Evolutionary conservation across 2,329 filamentous ascomycete genomes (phyloP).

Genomic region (Karstenula rhodostoma): DNA sequence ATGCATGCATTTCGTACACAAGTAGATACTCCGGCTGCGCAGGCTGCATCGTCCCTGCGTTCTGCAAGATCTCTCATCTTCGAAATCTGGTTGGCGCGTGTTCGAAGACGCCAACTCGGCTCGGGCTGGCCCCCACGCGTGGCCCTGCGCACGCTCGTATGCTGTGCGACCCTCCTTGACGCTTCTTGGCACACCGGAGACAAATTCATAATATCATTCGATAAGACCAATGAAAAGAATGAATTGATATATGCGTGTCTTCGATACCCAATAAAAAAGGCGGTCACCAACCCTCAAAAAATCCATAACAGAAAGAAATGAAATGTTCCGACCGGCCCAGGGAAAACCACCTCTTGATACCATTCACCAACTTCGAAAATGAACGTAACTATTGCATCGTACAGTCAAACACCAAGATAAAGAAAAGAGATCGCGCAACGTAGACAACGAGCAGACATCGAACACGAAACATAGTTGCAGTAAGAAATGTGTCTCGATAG

Average conservation of each 20-base stretch:
- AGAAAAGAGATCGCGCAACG: background rate
- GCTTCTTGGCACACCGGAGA: background rate
- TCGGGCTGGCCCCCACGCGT: slow-evolving; percentile 9
- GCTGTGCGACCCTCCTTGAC: background rate
- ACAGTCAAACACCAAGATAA: background rate
- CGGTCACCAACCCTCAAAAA: background rate
- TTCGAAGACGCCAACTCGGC: background rate
- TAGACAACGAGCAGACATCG: background rate
- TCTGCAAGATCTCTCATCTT: background rate
- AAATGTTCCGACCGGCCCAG: background rate
- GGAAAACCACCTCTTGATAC: background rate
- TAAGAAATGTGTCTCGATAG: background rate
- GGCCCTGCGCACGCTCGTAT: background rate
- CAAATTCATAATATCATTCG: background rate
- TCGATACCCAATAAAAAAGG: slow-evolving; percentile 7
- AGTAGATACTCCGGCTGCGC: background rate
- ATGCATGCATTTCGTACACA: background rate
- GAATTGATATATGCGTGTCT: background rate
- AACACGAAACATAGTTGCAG: background rate
- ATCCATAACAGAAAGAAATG: background rate
- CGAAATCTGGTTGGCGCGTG: background rate
- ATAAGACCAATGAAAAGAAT: background rate
- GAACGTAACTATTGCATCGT: background rate
- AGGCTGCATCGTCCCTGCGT: slow-evolving; percentile 14
- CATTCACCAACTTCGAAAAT: background rate